A percentile compares a stretch with the other conserved stretches of the same genome.
These are phyloP conservation scores for Lasiosphaeria miniovina DNA, from an alignment of 495 filamentous ascomycete genomes.

Conservation along the genomic window DNA sequence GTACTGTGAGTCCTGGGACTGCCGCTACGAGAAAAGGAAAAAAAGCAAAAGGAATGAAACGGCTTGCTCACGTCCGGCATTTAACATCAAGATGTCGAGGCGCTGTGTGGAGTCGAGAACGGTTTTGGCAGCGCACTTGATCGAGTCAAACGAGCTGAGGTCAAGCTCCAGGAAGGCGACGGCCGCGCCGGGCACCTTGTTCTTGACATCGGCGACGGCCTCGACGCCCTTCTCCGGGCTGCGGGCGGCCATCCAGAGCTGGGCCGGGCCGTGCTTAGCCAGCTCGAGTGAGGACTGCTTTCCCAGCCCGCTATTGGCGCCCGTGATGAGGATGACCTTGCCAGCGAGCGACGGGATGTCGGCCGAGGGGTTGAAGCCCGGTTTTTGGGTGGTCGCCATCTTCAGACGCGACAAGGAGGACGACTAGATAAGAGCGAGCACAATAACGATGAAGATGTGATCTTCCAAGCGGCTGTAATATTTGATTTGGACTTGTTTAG, in stretches of 20 bases:
- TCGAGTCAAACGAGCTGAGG: slow-evolving; percentile 25
- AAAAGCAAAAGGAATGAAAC: slow-evolving; percentile 33
- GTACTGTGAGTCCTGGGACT: neutral
- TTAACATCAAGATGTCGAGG: slow-evolving; percentile 45
- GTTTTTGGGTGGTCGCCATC: neutral
- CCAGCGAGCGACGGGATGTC: slow-evolving; percentile 51
- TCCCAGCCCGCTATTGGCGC: slow-evolving; percentile 63
- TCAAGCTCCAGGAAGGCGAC: slow-evolving; percentile 35
- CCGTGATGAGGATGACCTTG: slow-evolving; percentile 62
- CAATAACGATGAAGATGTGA: too few relatives aligned
- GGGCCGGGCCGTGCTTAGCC: slow-evolving; percentile 46
- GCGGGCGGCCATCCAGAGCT: slow-evolving; percentile 65
- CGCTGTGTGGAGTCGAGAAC: slow-evolving; percentile 23
- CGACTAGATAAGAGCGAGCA: too few relatives aligned
- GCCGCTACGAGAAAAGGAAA: neutral
- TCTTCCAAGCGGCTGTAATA: too few relatives aligned
- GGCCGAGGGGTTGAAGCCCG: slow-evolving; percentile 36
- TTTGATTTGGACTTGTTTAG: too few relatives aligned
- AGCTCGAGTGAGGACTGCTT: slow-evolving; percentile 60
- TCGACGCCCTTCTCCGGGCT: slow-evolving; percentile 33
- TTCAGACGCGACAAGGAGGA: neutral
- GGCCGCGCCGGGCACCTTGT: slow-evolving; percentile 2
- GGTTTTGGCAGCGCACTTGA: slow-evolving; percentile 22
- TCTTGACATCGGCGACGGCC: slow-evolving; percentile 17
- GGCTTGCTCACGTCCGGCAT: slow-evolving; percentile 52